A percentile compares a stretch with the other conserved stretches of the same genome.
Evolutionary conservation across 345 rosid genomes (phyloP).

Genomic region (Populus pruinosa): DNA sequence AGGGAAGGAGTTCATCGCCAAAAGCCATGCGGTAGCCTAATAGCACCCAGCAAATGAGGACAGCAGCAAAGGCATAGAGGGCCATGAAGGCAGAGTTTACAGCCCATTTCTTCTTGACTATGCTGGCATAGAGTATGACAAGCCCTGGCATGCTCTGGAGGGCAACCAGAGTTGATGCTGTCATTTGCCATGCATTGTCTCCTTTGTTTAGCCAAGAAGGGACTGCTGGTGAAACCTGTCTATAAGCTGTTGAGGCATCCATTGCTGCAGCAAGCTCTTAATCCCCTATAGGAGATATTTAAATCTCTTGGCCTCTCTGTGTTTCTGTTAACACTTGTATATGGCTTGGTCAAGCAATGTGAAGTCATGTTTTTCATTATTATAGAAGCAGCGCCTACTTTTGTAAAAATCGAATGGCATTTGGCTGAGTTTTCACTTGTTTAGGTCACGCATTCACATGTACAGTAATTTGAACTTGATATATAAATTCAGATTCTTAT

Average conservation of each 20-base stretch:
- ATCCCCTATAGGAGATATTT: background rate
- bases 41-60: conserved; percentile 33
- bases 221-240: conserved; percentile 3
- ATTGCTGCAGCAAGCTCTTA: background rate
- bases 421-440: background rate
- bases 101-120: conserved; percentile 33
- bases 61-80: conserved; percentile 30
- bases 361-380: background rate
- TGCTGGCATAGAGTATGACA: conserved; percentile 25
- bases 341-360: background rate
- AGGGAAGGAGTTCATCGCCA: conserved; percentile 24
- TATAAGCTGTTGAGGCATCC: conserved; percentile 1
- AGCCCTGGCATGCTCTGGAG: conserved; percentile 35
- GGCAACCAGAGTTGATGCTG: conserved; percentile 23
- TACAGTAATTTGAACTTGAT: background rate
- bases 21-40: conserved; percentile 20
- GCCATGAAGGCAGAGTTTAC: conserved; percentile 32
- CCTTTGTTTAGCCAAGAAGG: conserved; percentile 34
- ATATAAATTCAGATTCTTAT: background rate
- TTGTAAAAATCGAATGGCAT: background rate
- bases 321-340: background rate
- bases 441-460: background rate
- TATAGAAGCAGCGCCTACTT: background rate
- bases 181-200: conserved; percentile 36
- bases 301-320: background rate